A percentile compares a stretch with the other conserved stretches of the same genome.
Conservation (phyloP, 2,329 filamentous ascomycete genomes). For the Aspergillus fijiensis region DNA sequence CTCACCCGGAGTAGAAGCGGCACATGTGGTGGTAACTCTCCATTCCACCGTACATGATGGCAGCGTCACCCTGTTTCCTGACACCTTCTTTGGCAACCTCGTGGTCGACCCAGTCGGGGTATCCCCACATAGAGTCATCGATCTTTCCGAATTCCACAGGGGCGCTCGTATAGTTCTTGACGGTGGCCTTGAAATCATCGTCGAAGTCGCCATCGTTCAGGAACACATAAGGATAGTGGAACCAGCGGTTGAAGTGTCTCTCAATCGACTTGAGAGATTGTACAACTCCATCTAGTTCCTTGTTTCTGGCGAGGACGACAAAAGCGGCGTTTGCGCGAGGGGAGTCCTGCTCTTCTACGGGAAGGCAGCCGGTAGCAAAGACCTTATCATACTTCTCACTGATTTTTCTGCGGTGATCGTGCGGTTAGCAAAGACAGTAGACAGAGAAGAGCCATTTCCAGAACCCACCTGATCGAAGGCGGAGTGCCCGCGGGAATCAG, state of each 20-base stretch:
- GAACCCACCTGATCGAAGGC: slow-evolving; percentile 77
- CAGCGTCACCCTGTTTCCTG: slow-evolving; percentile 90
- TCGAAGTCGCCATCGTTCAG: slow-evolving; percentile 98
- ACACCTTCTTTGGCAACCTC: slow-evolving; percentile 96
- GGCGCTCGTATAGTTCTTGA: slow-evolving; percentile 85
- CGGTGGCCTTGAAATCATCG: slow-evolving; percentile 82
- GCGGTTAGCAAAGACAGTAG: slow-evolving; percentile 18
- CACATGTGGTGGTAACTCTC: slow-evolving; percentile 99
- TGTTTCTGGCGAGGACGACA: slow-evolving; percentile 91
- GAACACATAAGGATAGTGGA: slow-evolving; percentile 97
- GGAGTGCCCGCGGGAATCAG: slow-evolving; percentile 85
- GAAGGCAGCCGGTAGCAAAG: slow-evolving; percentile 83
- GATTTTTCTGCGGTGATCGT: slow-evolving; percentile 68
- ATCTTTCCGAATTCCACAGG: slow-evolving; percentile 93
- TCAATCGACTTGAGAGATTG: slow-evolving; percentile 98
- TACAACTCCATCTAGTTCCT: slow-evolving; percentile 92
- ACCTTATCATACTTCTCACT: slow-evolving; percentile 97
- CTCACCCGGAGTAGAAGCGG: slow-evolving; percentile 94
- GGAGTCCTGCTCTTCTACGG: slow-evolving; percentile 67
- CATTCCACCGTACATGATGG: slow-evolving; percentile 99
- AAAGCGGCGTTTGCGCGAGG: slow-evolving; percentile 92
- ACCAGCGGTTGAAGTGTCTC: slow-evolving; percentile 98
- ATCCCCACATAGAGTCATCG: slow-evolving; percentile 88
- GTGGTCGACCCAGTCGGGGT: slow-evolving; percentile 91
- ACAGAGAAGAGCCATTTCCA: neutral